phyloP scores from a whole-genome alignment of 148 eudicot species.

The Pouteria glomerata region DNA sequence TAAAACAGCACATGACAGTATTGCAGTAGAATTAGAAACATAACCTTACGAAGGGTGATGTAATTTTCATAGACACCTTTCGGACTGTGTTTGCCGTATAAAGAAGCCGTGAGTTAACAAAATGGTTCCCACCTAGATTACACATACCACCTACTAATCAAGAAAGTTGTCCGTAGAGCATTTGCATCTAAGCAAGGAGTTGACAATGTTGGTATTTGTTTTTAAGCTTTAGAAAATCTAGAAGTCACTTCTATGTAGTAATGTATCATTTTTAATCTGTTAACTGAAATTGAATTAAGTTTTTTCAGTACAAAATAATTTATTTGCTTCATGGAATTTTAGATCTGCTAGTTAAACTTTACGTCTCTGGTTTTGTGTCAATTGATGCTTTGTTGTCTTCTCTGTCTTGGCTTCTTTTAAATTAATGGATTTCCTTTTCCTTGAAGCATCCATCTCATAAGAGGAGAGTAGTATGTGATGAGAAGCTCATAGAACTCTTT shows the following conservation, averaged over 20 bases:
- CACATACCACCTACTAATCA: too few species aligned
- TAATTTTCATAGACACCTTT: not conserved
- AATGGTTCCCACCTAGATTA: not conserved
- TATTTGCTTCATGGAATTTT: not conserved
- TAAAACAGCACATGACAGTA: not conserved
- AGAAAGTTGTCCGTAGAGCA: not conserved
- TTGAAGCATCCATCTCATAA: conserved; percentile 83
- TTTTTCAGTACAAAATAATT: not conserved
- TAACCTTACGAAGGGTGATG: not conserved
- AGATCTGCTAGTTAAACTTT: not conserved
- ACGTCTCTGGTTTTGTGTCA: not conserved
- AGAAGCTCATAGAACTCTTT: conserved; percentile 88
- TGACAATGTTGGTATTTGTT: not conserved
- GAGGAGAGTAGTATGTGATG: conserved; percentile 74
- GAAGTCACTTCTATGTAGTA: not conserved
- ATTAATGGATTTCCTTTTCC: conserved; percentile 9
- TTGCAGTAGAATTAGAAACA: too few species aligned
- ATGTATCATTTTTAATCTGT: not conserved
- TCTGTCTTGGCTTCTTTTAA: not conserved
- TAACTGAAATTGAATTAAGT: not conserved
- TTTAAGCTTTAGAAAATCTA: not conserved
- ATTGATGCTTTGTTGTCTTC: not conserved
- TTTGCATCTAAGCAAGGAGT: not conserved
- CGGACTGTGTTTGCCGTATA: not conserved
- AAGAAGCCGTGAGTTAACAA: not conserved